A percentile compares a stretch with the other conserved stretches of the same genome.
Evolutionary conservation across 169 alveolate genomes (phyloP).

Genomic region (Cryptosporidium canis): DNA sequence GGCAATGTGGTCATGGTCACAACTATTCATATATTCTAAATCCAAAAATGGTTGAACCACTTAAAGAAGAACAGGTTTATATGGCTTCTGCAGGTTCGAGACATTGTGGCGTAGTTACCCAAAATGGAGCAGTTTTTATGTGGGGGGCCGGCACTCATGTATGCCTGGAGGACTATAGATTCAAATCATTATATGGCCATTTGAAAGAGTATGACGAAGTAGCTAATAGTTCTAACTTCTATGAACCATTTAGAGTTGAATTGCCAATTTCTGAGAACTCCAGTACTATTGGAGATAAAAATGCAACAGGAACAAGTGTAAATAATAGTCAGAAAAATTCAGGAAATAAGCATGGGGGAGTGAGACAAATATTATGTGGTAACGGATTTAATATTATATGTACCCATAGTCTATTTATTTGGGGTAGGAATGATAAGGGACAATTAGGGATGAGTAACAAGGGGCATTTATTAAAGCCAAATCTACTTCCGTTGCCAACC

Average conservation of each 20-base stretch:
- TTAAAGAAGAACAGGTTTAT: constrained; percentile 64
- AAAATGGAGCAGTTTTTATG: constrained; percentile 68
- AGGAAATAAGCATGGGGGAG: constrained; percentile 50
- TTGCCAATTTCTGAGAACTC: neutral
- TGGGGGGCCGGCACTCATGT: constrained; percentile 72
- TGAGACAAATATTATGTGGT: constrained; percentile 64
- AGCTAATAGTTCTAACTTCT: constrained; percentile 26
- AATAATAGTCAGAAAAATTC: neutral
- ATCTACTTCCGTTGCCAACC: constrained; percentile 42
- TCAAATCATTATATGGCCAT: constrained; percentile 25
- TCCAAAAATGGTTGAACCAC: constrained; percentile 43
- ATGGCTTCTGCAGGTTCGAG: constrained; percentile 70
- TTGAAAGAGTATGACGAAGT: constrained; percentile 29
- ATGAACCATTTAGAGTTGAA: constrained; percentile 65
- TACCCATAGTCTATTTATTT: constrained; percentile 36
- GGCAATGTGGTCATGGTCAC: constrained; percentile 72
- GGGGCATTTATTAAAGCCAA: constrained; percentile 51
- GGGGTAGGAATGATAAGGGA: constrained; percentile 73
- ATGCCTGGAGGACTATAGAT: constrained; percentile 53
- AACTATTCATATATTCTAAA: constrained; percentile 35
- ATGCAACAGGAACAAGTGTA: neutral
- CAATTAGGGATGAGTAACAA: constrained; percentile 53
- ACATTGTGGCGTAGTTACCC: constrained; percentile 70
- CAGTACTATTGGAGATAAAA: neutral
- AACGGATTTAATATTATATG: constrained; percentile 68